phyloP scores from a whole-genome alignment of 176 grass and related monocot genomes.

The Carex scoparia region DNA sequence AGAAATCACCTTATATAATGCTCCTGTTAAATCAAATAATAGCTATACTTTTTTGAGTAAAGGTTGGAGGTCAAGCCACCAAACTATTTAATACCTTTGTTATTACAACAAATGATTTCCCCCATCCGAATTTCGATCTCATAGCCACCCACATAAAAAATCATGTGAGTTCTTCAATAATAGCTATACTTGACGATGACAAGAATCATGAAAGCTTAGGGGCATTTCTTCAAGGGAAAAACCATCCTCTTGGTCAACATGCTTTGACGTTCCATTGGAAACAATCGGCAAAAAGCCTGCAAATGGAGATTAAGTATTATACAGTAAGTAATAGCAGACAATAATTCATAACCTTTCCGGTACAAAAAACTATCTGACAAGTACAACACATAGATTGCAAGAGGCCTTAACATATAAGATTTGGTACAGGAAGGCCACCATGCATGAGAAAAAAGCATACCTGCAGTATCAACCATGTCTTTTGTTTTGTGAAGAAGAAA shows the following conservation, averaged over 20 bases:
- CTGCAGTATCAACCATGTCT: constrained; percentile 26
- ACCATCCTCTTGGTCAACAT: constrained; percentile 17
- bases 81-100: too few species aligned
- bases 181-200: background rate
- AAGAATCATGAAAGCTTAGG: constrained; percentile 10
- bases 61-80: too few species aligned
- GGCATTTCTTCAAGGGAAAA: constrained; percentile 23
- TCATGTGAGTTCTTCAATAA: background rate
- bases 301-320: background rate
- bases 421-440: background rate
- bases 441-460: background rate
- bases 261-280: constrained; percentile 18
- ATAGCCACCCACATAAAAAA: too few species aligned
- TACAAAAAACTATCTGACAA: background rate
- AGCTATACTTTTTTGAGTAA: background rate
- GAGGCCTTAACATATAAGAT: background rate
- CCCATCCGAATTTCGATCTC: too few species aligned
- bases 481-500: constrained; percentile 26
- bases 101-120: too few species aligned
- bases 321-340: background rate
- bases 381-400: background rate
- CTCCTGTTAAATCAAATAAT: background rate
- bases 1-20: background rate
- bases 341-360: background rate
- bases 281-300: constrained; percentile 3